Evolutionary conservation across 192 early-diverging fungal species (phyloP).

Genomic region (Coemansia sp.): DNA sequence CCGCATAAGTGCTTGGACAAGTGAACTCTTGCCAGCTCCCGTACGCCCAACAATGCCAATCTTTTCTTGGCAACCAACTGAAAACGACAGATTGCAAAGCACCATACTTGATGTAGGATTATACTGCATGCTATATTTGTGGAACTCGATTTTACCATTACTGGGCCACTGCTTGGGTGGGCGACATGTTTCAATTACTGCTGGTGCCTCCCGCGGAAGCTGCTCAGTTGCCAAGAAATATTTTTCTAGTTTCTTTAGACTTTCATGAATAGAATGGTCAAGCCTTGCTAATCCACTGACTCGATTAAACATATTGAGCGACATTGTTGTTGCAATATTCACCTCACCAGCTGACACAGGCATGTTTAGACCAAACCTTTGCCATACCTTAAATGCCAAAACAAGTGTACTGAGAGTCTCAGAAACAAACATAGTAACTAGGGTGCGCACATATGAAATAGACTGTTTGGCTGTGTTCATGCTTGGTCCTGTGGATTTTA

Average conservation of each 20-base stretch:
- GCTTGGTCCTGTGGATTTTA: background rate
- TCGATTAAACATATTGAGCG: background rate
- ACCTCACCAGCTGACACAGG: slow-evolving; percentile 10
- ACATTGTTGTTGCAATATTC: slow-evolving; percentile 2
- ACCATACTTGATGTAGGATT: background rate
- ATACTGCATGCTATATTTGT: slow-evolving; percentile 29
- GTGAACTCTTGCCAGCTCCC: slow-evolving; percentile 70
- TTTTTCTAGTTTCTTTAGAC: background rate
- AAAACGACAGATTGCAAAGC: slow-evolving; percentile 52
- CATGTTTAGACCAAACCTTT: background rate
- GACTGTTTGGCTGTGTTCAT: background rate
- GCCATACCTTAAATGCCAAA: slow-evolving; percentile 12
- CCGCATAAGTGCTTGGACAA: slow-evolving; percentile 65
- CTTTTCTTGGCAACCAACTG: slow-evolving; percentile 62
- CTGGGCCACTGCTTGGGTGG: slow-evolving; percentile 63
- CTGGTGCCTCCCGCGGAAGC: slow-evolving; percentile 60
- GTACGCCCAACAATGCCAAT: slow-evolving; percentile 86
- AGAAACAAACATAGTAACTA: background rate
- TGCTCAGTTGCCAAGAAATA: background rate
- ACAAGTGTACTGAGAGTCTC: slow-evolving; percentile 3
- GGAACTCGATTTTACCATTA: slow-evolving; percentile 63
- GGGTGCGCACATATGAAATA: background rate
- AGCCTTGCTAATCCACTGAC: background rate
- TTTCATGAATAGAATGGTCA: background rate
- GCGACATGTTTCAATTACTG: slow-evolving; percentile 55